A percentile compares a stretch with the other conserved stretches of the same genome.
Evolutionary conservation across 345 rosid genomes (phyloP).

Genomic region (Eucalyptus tenuipes): DNA sequence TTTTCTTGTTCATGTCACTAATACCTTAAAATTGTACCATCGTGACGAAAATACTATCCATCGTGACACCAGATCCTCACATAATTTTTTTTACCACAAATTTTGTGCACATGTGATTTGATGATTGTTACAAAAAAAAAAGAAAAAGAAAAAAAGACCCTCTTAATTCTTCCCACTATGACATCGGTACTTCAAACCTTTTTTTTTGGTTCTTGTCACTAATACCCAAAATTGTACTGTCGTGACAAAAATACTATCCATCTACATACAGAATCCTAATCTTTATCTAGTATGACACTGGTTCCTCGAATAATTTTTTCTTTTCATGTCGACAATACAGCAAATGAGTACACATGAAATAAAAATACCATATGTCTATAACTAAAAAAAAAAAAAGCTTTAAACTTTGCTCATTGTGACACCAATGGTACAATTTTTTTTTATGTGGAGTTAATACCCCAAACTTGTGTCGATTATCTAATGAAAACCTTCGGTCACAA

Average conservation of each 20-base stretch:
- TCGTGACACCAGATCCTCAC: rapidly evolving
- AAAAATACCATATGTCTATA: no score
- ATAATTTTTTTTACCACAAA: not conserved
- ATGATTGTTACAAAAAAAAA: no score
- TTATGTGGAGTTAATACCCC: no score
- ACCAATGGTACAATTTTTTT: not conserved
- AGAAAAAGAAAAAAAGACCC: no score
- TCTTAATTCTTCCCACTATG: no score
- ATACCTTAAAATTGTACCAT: rapidly evolving
- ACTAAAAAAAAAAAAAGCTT: no score
- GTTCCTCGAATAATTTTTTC: not conserved
- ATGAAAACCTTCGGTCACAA: not conserved
- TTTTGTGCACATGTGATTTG: not conserved
- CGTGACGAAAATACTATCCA: no score
- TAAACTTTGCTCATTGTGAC: not conserved
- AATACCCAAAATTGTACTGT: no score
- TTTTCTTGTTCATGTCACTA: rapidly evolving
- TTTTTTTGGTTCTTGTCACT: no score
- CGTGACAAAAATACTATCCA: not conserved
- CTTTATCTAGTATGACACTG: not conserved
- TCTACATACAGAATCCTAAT: not conserved
- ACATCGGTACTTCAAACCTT: no score
- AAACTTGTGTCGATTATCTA: not conserved
- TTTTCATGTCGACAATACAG: rapidly evolving
- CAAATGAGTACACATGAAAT: not conserved